Conservation (phyloP, 768 basidiomycete species). For the Ramaria rubella region DNA sequence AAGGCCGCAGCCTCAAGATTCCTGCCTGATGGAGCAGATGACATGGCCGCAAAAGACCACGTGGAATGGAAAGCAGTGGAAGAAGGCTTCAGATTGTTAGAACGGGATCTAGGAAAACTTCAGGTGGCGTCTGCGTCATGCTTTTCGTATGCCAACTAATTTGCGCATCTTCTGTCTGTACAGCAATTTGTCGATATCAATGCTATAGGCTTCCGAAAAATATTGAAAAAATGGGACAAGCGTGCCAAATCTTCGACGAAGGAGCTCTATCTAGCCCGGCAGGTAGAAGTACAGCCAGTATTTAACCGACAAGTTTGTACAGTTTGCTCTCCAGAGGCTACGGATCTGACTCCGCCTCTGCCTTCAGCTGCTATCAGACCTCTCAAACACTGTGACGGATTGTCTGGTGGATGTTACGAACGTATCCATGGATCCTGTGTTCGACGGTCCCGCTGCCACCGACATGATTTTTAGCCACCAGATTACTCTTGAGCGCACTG, state of each 20-base stretch:
- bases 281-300: slow-evolving; percentile 98
- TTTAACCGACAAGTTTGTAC: slow-evolving; percentile 82
- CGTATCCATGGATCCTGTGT: slow-evolving; percentile 51
- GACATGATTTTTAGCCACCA: slow-evolving; percentile 67
- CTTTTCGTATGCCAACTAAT: slow-evolving; percentile 16
- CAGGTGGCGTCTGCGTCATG: slow-evolving; percentile 58
- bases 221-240: slow-evolving; percentile 98
- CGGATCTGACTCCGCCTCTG: not conserved
- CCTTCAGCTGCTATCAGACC: slow-evolving; percentile 83
- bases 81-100: slow-evolving; percentile 91
- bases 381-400: slow-evolving; percentile 86
- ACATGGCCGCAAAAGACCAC: slow-evolving; percentile 43
- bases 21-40: slow-evolving; percentile 59
- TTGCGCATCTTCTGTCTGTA: slow-evolving; percentile 5
- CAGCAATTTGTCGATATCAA: slow-evolving; percentile 98
- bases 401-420: slow-evolving; percentile 77
- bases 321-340: not conserved
- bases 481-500: slow-evolving; percentile 53
- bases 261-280: slow-evolving; percentile 90
- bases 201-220: slow-evolving; percentile 93
- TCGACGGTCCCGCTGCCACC: slow-evolving; percentile 53
- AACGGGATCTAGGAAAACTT: slow-evolving; percentile 89
- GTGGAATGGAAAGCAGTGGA: slow-evolving; percentile 95
- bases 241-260: slow-evolving; percentile 92
- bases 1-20: slow-evolving; percentile 72